phyloP scores from a whole-genome alignment of 83 land plant species.

The Picea abies region DNA sequence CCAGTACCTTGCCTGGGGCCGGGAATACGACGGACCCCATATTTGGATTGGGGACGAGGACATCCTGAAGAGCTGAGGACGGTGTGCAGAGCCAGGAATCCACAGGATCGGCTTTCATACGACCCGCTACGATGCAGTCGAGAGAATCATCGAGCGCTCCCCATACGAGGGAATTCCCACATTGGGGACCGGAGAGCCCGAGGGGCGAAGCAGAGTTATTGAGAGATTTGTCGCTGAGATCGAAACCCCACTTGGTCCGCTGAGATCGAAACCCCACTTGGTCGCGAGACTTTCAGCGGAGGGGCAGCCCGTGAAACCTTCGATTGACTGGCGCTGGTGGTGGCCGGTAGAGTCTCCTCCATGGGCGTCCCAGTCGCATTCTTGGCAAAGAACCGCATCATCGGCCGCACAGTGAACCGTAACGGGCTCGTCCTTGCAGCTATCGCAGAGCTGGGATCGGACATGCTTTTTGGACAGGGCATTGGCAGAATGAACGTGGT shows the following conservation, averaged over 20 bases:
- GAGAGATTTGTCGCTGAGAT: constrained; percentile 20
- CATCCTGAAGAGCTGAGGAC: neutral
- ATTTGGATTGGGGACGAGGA: neutral
- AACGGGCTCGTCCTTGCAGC: constrained; percentile 48
- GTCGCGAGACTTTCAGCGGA: constrained; percentile 36
- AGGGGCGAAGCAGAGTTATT: neutral
- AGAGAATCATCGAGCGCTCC: constrained; percentile 20
- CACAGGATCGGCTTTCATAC: constrained; percentile 11
- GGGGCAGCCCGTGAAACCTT: constrained; percentile 59
- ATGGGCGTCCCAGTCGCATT: constrained; percentile 67
- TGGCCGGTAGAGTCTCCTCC: constrained; percentile 21
- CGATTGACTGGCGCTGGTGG: constrained; percentile 52
- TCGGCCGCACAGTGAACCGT: constrained; percentile 51
- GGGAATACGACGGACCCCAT: neutral
- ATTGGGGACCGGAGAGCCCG: neutral
- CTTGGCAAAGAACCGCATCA: constrained; percentile 49
- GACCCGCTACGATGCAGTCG: constrained; percentile 36
- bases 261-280: too few relatives aligned
- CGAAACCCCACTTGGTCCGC: constrained; percentile 39
- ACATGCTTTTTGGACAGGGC: constrained; percentile 57
- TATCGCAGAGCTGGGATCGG: constrained; percentile 67
- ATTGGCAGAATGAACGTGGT: constrained; percentile 75
- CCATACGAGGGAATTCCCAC: neutral
- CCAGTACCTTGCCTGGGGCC: neutral
- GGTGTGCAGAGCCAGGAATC: constrained; percentile 44